Evolutionary conservation across 306 rosid genomes (phyloP).

Genomic region (Luffa aegyptiaca): DNA sequence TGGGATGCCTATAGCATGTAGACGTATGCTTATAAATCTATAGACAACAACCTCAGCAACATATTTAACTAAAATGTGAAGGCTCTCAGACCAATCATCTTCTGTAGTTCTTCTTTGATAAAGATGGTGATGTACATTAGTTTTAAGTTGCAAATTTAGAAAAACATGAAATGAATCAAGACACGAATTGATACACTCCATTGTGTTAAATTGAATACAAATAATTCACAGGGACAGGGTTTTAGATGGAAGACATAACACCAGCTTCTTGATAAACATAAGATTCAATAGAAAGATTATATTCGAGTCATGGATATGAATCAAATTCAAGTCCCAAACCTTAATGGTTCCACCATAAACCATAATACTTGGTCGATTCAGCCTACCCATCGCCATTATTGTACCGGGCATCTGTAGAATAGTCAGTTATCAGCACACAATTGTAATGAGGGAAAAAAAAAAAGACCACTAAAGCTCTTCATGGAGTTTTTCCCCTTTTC

Average conservation of each 20-base stretch:
- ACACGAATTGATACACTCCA: neutral
- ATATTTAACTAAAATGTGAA: no score
- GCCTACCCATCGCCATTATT: constrained; percentile 92
- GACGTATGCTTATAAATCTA: no score
- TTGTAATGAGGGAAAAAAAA: neutral
- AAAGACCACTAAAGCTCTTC: neutral
- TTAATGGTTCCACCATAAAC: constrained; percentile 89
- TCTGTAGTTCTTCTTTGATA: no score
- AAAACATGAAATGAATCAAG: neutral
- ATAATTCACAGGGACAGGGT: neutral
- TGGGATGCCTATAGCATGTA: no score
- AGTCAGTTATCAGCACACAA: neutral
- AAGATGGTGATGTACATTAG: no score
- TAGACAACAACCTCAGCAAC: no score
- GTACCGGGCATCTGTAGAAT: constrained; percentile 89
- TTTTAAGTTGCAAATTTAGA: no score
- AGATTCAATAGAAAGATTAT: neutral
- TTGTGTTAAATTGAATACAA: neutral
- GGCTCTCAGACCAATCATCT: no score
- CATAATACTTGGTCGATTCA: constrained; percentile 93
- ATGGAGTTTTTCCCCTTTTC: neutral
- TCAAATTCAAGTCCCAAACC: constrained; percentile 23
- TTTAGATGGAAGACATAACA: neutral
- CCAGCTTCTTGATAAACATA: neutral
- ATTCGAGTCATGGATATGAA: neutral